Percentiles rank a stretch among this genome's conserved stretches.
Conservation (phyloP, 768 basidiomycete species). For the Podaxis pistillaris region DNA sequence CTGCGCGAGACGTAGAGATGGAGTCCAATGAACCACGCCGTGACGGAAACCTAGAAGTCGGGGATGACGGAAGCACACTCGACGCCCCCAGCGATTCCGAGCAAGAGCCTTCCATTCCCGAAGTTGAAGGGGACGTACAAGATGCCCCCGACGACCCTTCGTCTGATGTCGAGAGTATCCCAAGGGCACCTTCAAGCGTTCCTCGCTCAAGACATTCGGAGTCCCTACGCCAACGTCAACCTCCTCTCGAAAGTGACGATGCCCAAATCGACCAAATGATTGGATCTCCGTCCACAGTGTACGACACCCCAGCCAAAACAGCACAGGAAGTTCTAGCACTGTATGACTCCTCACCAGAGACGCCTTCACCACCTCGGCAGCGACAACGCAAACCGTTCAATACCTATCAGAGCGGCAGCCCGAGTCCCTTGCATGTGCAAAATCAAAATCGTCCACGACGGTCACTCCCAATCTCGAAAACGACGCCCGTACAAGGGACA, state of each 20-base stretch:
- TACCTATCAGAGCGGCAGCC: not conserved
- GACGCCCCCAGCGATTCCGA: not conserved
- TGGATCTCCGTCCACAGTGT: not conserved
- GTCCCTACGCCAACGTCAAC: slow-evolving; percentile 3
- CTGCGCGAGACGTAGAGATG: slow-evolving; percentile 2
- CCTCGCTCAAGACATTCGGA: not conserved
- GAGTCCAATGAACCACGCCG: not conserved
- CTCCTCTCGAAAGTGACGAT: slow-evolving; percentile 5
- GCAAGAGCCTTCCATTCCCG: slow-evolving; percentile 19
- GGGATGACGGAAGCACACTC: not conserved
- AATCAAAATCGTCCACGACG: not conserved
- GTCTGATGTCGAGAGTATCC: slow-evolving; percentile 15
- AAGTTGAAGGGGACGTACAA: slow-evolving; percentile 26
- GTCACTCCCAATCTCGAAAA: not conserved
- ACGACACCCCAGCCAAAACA: not conserved
- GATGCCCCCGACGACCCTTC: slow-evolving; percentile 24
- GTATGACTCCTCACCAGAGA: not conserved
- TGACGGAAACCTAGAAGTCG: not conserved
- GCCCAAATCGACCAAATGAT: slow-evolving; percentile 3
- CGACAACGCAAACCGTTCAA: not conserved
- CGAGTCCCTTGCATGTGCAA: not conserved
- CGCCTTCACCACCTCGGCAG: not conserved
- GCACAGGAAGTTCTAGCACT: not conserved
- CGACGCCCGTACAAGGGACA: not conserved
- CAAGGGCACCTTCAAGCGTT: not conserved